Conservation (phyloP, 345 rosid species). For the Kandelia obovata region DNA sequence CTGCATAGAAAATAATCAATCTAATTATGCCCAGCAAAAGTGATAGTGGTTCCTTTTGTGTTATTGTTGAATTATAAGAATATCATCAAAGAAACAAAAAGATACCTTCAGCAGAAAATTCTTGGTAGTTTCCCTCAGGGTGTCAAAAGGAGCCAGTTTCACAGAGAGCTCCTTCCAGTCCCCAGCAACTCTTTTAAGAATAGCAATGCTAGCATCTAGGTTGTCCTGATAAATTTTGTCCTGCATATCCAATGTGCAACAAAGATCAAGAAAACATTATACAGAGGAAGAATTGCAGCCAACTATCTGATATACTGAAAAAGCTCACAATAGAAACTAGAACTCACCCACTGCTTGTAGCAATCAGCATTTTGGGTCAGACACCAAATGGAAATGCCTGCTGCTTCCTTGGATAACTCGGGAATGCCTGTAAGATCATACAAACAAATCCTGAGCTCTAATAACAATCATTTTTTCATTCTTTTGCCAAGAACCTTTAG, state of each 20-base stretch:
- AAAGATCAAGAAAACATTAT: not conserved
- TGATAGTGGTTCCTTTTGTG: not conserved
- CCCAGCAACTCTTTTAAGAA: slow-evolving; percentile 48
- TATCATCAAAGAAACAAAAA: not conserved
- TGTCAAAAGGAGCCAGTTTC: slow-evolving; percentile 43
- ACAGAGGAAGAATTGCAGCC: not conserved
- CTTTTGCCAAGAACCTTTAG: not conserved
- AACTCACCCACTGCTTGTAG: slow-evolving; percentile 73
- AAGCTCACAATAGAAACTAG: slow-evolving; percentile 11
- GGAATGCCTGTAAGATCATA: slow-evolving; percentile 39
- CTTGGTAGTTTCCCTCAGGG: slow-evolving; percentile 47
- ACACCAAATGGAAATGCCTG: slow-evolving; percentile 54
- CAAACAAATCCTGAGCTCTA: slow-evolving; percentile 8
- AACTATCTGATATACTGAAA: not conserved
- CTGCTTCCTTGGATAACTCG: slow-evolving; percentile 67
- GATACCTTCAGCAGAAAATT: slow-evolving; percentile 62
- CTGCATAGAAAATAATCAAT: not conserved
- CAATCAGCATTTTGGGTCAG: slow-evolving; percentile 60
- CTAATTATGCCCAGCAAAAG: not conserved
- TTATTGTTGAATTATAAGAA: not conserved
- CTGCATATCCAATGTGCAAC: slow-evolving; percentile 27
- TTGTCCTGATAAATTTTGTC: slow-evolving; percentile 60
- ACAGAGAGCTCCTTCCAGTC: slow-evolving; percentile 57
- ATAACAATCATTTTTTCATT: not conserved
- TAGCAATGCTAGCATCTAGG: slow-evolving; percentile 48